Evolutionary conservation across 257 asterid species (phyloP).

Genomic region (Solanum microdontum): DNA sequence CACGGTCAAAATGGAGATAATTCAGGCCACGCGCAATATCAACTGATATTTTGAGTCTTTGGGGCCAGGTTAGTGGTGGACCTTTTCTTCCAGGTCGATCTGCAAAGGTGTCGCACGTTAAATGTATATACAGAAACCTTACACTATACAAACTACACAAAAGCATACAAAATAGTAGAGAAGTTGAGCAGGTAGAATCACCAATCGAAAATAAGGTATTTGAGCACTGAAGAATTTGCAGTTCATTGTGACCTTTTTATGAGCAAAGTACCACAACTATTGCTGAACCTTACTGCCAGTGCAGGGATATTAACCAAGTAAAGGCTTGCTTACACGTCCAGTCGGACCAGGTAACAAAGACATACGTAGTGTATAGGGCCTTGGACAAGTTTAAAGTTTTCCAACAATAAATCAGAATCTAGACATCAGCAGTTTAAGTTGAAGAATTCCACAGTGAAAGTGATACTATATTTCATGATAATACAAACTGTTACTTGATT

Average conservation of each 20-base stretch:
- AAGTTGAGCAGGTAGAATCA: not conserved
- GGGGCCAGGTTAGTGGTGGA: conserved; percentile 74
- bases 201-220: not conserved
- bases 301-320: not conserved
- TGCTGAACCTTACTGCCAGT: not conserved
- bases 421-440: not conserved
- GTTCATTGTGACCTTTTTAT: not conserved
- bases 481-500: not conserved
- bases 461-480: not conserved
- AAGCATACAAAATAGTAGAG: not conserved
- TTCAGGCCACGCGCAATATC: conserved; percentile 97
- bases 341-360: not conserved
- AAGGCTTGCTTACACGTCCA: not conserved
- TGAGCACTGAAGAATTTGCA: not conserved
- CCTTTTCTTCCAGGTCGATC: conserved; percentile 94
- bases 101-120: conserved; percentile 12
- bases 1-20: conserved; percentile 98
- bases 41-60: conserved; percentile 86
- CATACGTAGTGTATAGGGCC: not conserved
- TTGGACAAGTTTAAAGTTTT: not conserved
- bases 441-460: not conserved
- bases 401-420: not conserved
- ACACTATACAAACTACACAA: not conserved
- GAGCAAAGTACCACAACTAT: not conserved
- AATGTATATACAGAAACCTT: not conserved